phyloP scores from a whole-genome alignment of 148 eudicot species.

The Beta vulgaris region DNA sequence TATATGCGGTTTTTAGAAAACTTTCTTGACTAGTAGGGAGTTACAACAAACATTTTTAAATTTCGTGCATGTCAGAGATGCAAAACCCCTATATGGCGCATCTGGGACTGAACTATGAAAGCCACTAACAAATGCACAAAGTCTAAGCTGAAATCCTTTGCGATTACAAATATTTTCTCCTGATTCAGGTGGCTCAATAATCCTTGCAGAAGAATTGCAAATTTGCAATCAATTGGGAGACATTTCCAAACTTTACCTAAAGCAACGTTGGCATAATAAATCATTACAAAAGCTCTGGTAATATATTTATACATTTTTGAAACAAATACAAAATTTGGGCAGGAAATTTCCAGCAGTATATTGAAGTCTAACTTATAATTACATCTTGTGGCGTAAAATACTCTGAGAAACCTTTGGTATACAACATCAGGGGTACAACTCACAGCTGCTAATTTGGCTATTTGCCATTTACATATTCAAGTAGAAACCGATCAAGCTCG shows the following conservation, averaged over 20 bases:
- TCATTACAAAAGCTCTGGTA: neutral
- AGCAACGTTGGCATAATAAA: neutral
- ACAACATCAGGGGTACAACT: neutral
- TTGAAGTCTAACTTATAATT: neutral
- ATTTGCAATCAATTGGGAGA: neutral
- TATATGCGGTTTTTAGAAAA: too few relatives aligned
- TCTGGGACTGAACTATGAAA: too few relatives aligned
- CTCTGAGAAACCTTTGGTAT: neutral
- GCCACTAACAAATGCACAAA: too few relatives aligned
- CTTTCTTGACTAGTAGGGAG: too few relatives aligned
- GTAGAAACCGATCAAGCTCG: constrained; percentile 79
- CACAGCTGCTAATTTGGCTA: constrained; percentile 54
- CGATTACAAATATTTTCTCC: too few relatives aligned
- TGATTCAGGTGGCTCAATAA: neutral
- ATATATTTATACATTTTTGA: neutral
- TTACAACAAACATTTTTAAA: too few relatives aligned
- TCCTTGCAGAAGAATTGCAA: neutral
- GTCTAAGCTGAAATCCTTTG: too few relatives aligned
- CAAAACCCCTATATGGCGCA: too few relatives aligned
- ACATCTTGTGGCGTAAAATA: neutral
- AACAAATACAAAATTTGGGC: neutral
- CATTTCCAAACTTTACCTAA: neutral
- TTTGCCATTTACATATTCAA: constrained; percentile 69
- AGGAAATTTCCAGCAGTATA: neutral
- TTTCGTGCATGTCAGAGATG: too few relatives aligned